A percentile compares a stretch with the other conserved stretches of the same genome.
phyloP scores from a whole-genome alignment of 805 yeast species.

The Priceomyces melissophilus region DNA sequence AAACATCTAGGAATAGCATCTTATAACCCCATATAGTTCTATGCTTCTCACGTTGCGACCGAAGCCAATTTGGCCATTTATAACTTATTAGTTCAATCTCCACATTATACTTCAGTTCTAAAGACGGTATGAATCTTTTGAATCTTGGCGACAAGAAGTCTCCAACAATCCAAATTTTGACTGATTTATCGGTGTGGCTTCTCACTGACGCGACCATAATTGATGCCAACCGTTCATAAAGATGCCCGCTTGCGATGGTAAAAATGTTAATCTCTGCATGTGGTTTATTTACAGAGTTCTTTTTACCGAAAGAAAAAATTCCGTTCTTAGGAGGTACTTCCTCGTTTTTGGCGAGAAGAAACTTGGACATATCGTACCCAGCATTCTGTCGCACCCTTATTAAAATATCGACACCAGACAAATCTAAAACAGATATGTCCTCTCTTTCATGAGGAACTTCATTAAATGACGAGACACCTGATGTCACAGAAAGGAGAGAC shows the following conservation, averaged over 20 bases:
- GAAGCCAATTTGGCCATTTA: constrained; percentile 91
- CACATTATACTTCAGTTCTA: constrained; percentile 59
- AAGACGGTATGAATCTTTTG: constrained; percentile 52
- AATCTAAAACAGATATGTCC: constrained; percentile 34
- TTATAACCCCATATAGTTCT: constrained; percentile 88
- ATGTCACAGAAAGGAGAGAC: constrained; percentile 36
- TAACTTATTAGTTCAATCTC: constrained; percentile 76
- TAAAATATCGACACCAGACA: constrained; percentile 44
- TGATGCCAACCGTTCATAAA: constrained; percentile 68
- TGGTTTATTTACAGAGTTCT: neutral
- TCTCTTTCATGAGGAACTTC: constrained; percentile 14
- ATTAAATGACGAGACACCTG: constrained; percentile 38
- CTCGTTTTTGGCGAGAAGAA: neutral
- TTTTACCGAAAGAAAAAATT: too few relatives aligned
- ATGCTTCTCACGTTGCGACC: constrained; percentile 73
- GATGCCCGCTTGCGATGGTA: constrained; percentile 77
- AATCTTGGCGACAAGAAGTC: constrained; percentile 74
- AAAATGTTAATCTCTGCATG: constrained; percentile 74
- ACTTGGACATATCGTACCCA: constrained; percentile 10
- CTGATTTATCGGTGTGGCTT: constrained; percentile 51
- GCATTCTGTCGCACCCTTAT: constrained; percentile 43
- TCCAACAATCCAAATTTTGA: constrained; percentile 85
- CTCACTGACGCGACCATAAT: constrained; percentile 81
- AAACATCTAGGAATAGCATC: constrained; percentile 77
- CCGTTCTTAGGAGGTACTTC: neutral